Percentiles rank a stretch among this genome's conserved stretches.
phyloP scores from a whole-genome alignment of 805 yeast species.

The Helenozyma rhizophorensis region DNA sequence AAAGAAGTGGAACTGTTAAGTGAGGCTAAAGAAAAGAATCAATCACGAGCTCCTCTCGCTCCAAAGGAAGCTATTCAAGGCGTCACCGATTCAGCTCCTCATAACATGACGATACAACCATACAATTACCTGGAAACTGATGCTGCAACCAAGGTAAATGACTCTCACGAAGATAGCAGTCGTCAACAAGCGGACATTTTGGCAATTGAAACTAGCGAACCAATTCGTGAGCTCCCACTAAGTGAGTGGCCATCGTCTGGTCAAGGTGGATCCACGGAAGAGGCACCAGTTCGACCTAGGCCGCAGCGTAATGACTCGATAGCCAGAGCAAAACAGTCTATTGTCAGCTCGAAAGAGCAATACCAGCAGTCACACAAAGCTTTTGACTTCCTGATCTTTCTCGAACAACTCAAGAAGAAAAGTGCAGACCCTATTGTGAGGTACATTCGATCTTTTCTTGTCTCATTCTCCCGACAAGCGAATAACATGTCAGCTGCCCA shows the following conservation, averaged over 20 bases:
- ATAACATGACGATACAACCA: slow-evolving; percentile 19
- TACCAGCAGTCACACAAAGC: slow-evolving; percentile 41
- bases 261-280: neutral
- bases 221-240: slow-evolving; percentile 8
- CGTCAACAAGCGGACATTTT: slow-evolving; percentile 2
- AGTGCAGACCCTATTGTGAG: slow-evolving; percentile 86
- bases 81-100: too few relatives aligned
- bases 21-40: too few relatives aligned
- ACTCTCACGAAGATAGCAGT: too few relatives aligned
- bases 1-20: too few relatives aligned
- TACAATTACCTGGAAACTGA: slow-evolving; percentile 5
- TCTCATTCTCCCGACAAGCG: slow-evolving; percentile 62
- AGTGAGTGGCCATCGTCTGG: neutral
- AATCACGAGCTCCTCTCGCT: too few relatives aligned
- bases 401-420: slow-evolving; percentile 63
- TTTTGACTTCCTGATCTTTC: slow-evolving; percentile 82
- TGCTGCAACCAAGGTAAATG: neutral
- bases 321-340: slow-evolving; percentile 6
- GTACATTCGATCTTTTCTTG: slow-evolving; percentile 78
- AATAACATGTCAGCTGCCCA: slow-evolving; percentile 65
- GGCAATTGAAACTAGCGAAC: slow-evolving; percentile 7
- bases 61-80: too few relatives aligned
- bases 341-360: slow-evolving; percentile 30
- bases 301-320: slow-evolving; percentile 11
- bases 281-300: slow-evolving; percentile 1